Conservation (phyloP, 768 basidiomycete species). For the Lactarius deliciosus region DNA sequence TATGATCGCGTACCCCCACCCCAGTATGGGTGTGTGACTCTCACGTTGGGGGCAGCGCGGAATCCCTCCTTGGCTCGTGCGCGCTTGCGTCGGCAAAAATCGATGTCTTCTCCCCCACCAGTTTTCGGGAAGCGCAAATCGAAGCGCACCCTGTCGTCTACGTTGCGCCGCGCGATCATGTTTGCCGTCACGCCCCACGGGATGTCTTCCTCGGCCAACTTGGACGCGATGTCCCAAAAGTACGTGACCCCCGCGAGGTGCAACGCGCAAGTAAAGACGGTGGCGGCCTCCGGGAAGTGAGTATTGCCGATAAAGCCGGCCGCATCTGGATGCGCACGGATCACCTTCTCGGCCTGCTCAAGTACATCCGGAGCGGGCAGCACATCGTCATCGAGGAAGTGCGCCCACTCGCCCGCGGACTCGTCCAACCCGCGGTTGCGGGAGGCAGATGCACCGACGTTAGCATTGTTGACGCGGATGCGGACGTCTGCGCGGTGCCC, state of each 20-base stretch:
- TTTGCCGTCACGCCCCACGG: constrained; percentile 68
- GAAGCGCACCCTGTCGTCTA: constrained; percentile 47
- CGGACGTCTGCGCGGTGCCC: constrained; percentile 49
- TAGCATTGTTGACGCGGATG: constrained; percentile 49
- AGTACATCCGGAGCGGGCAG: constrained; percentile 45
- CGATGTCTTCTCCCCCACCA: constrained; percentile 63
- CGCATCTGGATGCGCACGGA: constrained; percentile 47
- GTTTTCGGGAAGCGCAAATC: constrained; percentile 56
- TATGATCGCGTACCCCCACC: constrained; percentile 46
- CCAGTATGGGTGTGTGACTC: constrained; percentile 63
- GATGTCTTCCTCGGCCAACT: constrained; percentile 44
- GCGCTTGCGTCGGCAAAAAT: constrained; percentile 53
- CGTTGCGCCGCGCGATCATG: constrained; percentile 49
- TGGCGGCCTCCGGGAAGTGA: constrained; percentile 48
- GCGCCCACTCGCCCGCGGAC: constrained; percentile 55
- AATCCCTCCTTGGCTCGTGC: constrained; percentile 45
- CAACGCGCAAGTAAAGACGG: constrained; percentile 52
- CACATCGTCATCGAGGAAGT: constrained; percentile 64
- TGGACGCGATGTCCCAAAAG: constrained; percentile 61
- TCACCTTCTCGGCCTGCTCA: constrained; percentile 46
- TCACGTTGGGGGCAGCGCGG: constrained; percentile 46
- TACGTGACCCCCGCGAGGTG: constrained; percentile 58
- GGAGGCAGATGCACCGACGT: constrained; percentile 53
- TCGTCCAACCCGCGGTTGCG: constrained; percentile 56
- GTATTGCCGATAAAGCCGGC: constrained; percentile 56